These are phyloP conservation scores for Auricularia sp. DNA, from an alignment of 768 basidiomycete genomes.

Conservation along the genomic window DNA sequence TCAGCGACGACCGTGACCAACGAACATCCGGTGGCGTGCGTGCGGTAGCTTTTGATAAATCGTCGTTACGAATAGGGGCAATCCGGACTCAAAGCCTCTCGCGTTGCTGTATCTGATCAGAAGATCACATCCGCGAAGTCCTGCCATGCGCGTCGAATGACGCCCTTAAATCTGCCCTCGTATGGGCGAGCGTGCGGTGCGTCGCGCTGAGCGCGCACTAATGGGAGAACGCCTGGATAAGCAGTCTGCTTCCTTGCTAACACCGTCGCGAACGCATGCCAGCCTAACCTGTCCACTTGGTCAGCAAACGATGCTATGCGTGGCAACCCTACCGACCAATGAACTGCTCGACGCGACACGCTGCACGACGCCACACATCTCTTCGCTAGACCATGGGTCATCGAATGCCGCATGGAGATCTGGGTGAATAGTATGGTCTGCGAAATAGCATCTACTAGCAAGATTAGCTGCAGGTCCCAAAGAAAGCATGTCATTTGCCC, in stretches of 20 bases:
- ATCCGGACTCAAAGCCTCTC: neutral
- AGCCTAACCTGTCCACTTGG: conserved; percentile 53
- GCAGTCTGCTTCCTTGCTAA: conserved; percentile 42
- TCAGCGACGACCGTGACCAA: neutral
- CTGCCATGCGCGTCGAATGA: neutral
- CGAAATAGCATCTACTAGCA: conserved; percentile 45
- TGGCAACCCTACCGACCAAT: conserved; percentile 40
- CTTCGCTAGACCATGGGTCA: conserved; percentile 30
- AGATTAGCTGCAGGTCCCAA: neutral
- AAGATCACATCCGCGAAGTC: neutral
- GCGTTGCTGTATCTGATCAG: neutral
- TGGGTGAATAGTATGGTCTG: conserved; percentile 52
- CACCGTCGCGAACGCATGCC: conserved; percentile 65
- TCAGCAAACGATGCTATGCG: conserved; percentile 1
- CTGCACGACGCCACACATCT: conserved; percentile 29
- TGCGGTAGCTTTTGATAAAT: neutral
- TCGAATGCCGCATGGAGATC: conserved; percentile 39
- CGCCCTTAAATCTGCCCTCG: conserved; percentile 20
- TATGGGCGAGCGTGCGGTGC: conserved; percentile 40
- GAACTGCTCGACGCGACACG: conserved; percentile 40
- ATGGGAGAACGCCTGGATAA: conserved; percentile 35
- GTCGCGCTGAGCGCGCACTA: neutral
- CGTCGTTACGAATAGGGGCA: too few relatives aligned
- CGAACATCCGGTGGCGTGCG: neutral
- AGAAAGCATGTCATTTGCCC: neutral